Evolutionary conservation across 306 rosid species (phyloP).

Genomic region (Citrullus amarus): DNA sequence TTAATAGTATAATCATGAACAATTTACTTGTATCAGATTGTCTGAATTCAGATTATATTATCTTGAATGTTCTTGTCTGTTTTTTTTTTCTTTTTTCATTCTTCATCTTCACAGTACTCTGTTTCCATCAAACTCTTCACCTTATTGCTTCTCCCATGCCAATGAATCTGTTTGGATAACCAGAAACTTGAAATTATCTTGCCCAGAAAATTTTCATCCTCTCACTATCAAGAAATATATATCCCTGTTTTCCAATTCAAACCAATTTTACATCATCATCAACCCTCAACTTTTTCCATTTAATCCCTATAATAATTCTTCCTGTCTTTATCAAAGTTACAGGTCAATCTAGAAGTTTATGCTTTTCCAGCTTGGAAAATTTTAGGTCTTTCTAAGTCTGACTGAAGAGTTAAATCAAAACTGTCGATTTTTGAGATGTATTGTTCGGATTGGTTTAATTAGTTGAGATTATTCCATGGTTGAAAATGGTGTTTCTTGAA

Average conservation of each 20-base stretch:
- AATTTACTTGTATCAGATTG: conserved; percentile 50
- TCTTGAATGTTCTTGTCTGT: conserved; percentile 6
- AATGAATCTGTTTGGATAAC: background rate
- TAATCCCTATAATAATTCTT: background rate
- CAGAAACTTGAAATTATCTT: background rate
- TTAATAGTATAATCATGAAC: conserved; percentile 49
- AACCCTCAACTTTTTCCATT: background rate
- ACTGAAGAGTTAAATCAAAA: background rate
- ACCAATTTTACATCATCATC: background rate
- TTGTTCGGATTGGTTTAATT: no score
- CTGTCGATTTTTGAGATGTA: no score
- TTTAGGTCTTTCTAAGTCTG: background rate
- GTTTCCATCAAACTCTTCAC: background rate
- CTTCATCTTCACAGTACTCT: conserved; percentile 6
- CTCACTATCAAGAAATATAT: no score
- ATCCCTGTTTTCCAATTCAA: background rate
- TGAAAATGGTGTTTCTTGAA: background rate
- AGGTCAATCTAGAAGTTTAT: background rate
- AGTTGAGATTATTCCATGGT: background rate
- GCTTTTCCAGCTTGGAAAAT: background rate
- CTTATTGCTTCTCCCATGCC: no score
- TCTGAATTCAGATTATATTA: conserved; percentile 27
- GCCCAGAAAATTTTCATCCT: background rate
- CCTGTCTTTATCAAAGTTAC: background rate
- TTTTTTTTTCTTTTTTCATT: background rate